phyloP scores from a whole-genome alignment of 208 protist species.

The Tetramitus jugosus region DNA sequence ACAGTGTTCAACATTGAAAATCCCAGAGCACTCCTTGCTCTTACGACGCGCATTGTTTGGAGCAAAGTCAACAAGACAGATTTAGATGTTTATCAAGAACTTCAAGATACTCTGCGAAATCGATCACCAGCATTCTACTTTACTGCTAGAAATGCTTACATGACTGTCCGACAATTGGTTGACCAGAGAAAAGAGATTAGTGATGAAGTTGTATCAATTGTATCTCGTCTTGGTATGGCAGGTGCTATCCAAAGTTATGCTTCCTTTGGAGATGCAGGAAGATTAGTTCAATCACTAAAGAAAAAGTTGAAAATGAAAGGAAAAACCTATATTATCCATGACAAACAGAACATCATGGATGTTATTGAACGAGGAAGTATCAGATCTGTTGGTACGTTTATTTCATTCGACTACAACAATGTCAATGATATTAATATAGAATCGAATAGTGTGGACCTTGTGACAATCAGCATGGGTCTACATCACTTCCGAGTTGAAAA shows the following conservation, averaged over 20 bases:
- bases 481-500: conserved; percentile 41
- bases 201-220: conserved; percentile 27
- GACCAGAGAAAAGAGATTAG: conserved; percentile 36
- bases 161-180: conserved; percentile 33
- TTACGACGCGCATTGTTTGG: conserved; percentile 28
- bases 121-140: conserved; percentile 1
- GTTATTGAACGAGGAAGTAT: conserved; percentile 35
- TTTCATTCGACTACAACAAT: conserved; percentile 35
- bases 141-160: no score
- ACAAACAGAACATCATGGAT: conserved; percentile 26
- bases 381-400: conserved; percentile 29
- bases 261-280: conserved; percentile 42
- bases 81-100: conserved; percentile 32
- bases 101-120: conserved; percentile 9
- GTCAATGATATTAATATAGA: conserved; percentile 16
- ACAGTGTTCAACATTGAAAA: conserved; percentile 38
- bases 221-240: conserved; percentile 31
- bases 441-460: conserved; percentile 33
- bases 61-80: conserved; percentile 31
- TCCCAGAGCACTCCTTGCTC: conserved; percentile 24
- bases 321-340: conserved; percentile 28
- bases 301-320: conserved; percentile 20
- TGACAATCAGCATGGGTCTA: conserved; percentile 43
- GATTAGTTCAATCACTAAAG: conserved; percentile 21
- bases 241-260: conserved; percentile 33